Evolutionary conservation across 306 rosid genomes (phyloP).

Genomic region (Cotoneaster glaucophyllus): DNA sequence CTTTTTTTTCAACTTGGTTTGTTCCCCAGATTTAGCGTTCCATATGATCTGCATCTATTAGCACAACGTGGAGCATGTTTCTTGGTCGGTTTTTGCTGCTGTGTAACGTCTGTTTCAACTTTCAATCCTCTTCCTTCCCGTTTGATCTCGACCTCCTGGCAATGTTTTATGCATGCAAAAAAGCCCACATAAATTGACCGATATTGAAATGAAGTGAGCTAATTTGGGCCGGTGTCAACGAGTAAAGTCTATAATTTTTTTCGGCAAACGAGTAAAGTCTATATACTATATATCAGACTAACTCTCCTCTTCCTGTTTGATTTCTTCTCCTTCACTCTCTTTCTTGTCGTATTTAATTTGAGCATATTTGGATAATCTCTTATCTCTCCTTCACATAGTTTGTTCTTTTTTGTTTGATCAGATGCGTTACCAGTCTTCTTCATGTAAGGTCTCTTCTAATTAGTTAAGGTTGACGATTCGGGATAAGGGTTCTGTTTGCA

Average conservation of each 20-base stretch:
- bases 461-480: background rate
- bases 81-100: background rate
- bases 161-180: background rate
- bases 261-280: no score
- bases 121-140: background rate
- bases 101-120: background rate
- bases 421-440: background rate
- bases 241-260: no score
- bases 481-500: background rate
- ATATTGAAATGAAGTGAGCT: no score
- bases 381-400: background rate
- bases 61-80: background rate
- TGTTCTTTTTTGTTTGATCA: background rate
- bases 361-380: no score
- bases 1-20: background rate
- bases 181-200: no score
- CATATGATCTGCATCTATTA: background rate
- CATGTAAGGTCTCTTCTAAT: background rate
- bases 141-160: background rate
- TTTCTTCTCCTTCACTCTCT: no score
- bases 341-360: no score
- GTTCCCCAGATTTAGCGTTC: background rate
- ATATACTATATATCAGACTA: no score
- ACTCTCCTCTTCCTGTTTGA: no score
- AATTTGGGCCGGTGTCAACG: background rate